Conservation (phyloP, 2,329 filamentous ascomycete genomes). For the Arthrobotrys megalospora region DNA sequence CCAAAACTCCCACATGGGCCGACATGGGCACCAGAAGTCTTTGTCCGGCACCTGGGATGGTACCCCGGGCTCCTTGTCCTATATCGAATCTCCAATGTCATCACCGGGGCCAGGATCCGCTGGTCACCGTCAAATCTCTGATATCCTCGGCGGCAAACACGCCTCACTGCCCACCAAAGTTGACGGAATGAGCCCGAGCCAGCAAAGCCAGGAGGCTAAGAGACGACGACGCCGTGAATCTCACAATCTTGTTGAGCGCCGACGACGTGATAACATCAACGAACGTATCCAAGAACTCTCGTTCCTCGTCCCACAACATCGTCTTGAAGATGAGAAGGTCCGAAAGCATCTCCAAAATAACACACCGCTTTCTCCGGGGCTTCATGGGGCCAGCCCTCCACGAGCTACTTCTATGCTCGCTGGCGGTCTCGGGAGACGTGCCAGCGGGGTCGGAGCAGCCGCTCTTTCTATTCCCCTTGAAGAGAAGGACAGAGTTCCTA, state of each 20-base stretch:
- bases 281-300: conserved; percentile 97
- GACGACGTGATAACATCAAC: conserved; percentile 97
- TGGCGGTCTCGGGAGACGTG: conserved; percentile 85
- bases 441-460: conserved; percentile 73
- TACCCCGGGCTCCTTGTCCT: conserved; percentile 87
- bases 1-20: conserved; percentile 75
- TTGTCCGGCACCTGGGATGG: conserved; percentile 86
- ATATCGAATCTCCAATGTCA: conserved; percentile 88
- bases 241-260: conserved; percentile 95
- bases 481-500: conserved; percentile 98
- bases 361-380: conserved; percentile 86
- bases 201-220: conserved; percentile 93
- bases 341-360: conserved; percentile 95
- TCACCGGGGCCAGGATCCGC: conserved; percentile 75
- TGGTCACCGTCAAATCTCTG: conserved; percentile 82
- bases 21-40: conserved; percentile 81
- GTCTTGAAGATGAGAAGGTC: conserved; percentile 96
- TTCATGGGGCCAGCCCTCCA: conserved; percentile 79
- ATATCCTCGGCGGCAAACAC: conserved; percentile 88
- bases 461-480: conserved; percentile 90
- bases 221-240: conserved; percentile 90
- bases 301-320: conserved; percentile 89
- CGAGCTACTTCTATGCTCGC: conserved; percentile 89
- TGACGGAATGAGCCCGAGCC: conserved; percentile 71
- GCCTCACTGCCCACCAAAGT: conserved; percentile 93